Conservation (phyloP, 164 flowering plant species). For the Sextonia rubra region DNA sequence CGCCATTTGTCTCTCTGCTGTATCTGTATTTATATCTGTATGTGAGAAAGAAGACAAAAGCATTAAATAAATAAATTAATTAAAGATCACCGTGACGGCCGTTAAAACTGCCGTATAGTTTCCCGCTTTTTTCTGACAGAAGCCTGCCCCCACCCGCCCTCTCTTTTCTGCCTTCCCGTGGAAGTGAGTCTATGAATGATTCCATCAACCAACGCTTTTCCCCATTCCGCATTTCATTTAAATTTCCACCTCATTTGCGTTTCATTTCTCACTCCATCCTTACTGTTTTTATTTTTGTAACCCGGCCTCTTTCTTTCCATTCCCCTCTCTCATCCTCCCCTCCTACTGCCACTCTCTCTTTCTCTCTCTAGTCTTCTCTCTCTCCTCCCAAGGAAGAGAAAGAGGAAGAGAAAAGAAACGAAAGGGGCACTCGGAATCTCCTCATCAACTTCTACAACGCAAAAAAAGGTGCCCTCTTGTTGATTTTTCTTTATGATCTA, state of each 20-base stretch:
- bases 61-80: no score
- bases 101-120: background rate
- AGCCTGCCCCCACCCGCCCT: background rate
- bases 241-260: constrained; percentile 1
- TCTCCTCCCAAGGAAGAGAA: background rate
- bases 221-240: constrained; percentile 1
- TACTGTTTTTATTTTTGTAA: background rate
- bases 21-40: no score
- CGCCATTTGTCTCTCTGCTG: no score
- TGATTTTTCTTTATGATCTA: background rate
- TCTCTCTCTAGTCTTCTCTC: background rate
- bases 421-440: background rate
- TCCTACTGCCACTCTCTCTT: background rate
- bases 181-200: background rate
- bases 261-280: background rate
- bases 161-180: background rate
- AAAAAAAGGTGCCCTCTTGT: background rate
- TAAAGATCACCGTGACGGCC: no score
- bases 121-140: background rate
- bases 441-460: background rate
- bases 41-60: no score
- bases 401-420: background rate
- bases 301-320: no score
- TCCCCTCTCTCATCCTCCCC: background rate
- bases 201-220: background rate